phyloP scores from a whole-genome alignment of 805 yeast genomes.

The Candida germanica region DNA sequence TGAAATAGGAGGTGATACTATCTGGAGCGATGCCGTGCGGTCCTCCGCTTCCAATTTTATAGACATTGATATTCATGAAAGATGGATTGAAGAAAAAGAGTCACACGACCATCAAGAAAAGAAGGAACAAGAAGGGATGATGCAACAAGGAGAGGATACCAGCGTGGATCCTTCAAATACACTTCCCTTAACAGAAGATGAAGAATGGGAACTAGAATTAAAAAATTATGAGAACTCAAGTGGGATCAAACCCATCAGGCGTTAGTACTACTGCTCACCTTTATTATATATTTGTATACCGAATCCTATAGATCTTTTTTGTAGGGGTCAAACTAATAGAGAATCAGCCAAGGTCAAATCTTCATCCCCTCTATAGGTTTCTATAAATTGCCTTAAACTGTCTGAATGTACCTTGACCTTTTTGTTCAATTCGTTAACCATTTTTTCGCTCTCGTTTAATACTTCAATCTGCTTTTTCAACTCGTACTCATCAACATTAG shows the following conservation, averaged over 20 bases:
- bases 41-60: conserved; percentile 57
- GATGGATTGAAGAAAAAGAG: conserved; percentile 89
- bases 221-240: conserved; percentile 25
- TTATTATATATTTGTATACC: conserved; percentile 30
- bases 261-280: too few species aligned
- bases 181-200: conserved; percentile 56
- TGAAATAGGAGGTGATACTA: conserved; percentile 94
- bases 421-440: conserved; percentile 28
- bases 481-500: conserved; percentile 60
- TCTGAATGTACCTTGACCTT: conserved; percentile 19
- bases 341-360: conserved; percentile 26
- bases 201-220: conserved; percentile 59
- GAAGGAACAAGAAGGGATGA: conserved; percentile 44
- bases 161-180: conserved; percentile 39
- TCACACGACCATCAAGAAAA: conserved; percentile 58
- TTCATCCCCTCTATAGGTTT: conserved; percentile 32
- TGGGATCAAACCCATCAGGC: conserved; percentile 15
- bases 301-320: too few species aligned
- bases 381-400: conserved; percentile 38
- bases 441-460: conserved; percentile 35
- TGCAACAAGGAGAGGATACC: conserved; percentile 1
- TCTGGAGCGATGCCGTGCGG: conserved; percentile 95
- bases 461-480: conserved; percentile 47
- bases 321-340: conserved; percentile 11
- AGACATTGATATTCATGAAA: conserved; percentile 78